Conservation (phyloP, 331 rosid species). For the Prunus yedoensis region DNA sequence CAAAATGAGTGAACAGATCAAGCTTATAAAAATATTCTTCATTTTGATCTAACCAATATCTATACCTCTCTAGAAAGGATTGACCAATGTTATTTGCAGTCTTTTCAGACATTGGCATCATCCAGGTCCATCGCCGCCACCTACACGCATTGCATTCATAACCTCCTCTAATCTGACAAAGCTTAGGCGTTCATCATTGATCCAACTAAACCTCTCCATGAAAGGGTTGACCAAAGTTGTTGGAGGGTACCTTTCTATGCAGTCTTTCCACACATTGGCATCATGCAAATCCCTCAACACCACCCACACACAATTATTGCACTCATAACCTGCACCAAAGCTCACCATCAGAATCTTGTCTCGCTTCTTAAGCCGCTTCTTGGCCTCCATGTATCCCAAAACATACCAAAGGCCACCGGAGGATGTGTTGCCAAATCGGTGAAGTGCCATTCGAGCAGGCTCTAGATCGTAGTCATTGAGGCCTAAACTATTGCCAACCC, state of each 20-base stretch:
- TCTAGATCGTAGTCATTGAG: slow-evolving; percentile 65
- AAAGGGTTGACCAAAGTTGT: slow-evolving; percentile 54
- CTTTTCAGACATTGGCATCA: not conserved
- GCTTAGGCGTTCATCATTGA: slow-evolving; percentile 57
- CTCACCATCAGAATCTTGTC: slow-evolving; percentile 73
- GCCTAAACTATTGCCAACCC: slow-evolving; percentile 64
- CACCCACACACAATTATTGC: slow-evolving; percentile 85
- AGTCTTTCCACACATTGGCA: slow-evolving; percentile 71
- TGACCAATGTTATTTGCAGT: not conserved
- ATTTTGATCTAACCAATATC: not conserved
- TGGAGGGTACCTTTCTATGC: slow-evolving; percentile 62
- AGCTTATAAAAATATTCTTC: not conserved
- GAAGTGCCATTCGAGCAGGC: slow-evolving; percentile 81
- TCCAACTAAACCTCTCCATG: slow-evolving; percentile 70
- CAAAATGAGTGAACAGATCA: not conserved
- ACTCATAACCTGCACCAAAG: slow-evolving; percentile 89
- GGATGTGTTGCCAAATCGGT: slow-evolving; percentile 79
- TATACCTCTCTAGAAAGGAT: not conserved
- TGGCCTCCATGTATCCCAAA: slow-evolving; percentile 87
- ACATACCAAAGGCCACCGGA: slow-evolving; percentile 87
- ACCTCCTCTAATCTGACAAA: slow-evolving; percentile 47
- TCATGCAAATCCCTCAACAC: slow-evolving; percentile 58
- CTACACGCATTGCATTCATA: not conserved
- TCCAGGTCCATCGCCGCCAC: not conserved
- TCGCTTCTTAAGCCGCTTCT: slow-evolving; percentile 70